phyloP scores from a whole-genome alignment of 306 rosid species.

The Argentina anserina region DNA sequence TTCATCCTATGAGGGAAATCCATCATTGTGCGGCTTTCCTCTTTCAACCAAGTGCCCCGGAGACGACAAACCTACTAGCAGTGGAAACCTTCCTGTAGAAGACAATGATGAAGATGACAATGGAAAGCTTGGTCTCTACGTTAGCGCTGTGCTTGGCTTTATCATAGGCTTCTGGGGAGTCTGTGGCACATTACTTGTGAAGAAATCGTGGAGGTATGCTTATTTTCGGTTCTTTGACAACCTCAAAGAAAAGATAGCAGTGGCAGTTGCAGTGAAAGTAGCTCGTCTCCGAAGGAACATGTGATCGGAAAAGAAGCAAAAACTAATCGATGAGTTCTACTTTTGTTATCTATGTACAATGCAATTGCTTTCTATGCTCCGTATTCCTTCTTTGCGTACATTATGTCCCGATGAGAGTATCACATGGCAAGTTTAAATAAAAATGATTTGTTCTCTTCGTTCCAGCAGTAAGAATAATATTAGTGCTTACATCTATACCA shows the following conservation, averaged over 20 bases:
- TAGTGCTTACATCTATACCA: too few relatives aligned
- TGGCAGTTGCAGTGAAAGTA: not conserved
- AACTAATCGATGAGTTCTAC: not conserved
- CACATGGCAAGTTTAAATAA: not conserved
- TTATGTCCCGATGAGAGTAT: not conserved
- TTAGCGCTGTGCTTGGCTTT: not conserved
- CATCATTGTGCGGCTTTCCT: not conserved
- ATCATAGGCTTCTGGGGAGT: not conserved
- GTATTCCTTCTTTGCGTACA: too few relatives aligned
- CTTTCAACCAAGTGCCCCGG: not conserved
- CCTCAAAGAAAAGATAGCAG: not conserved
- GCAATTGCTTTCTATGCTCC: not conserved
- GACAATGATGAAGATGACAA: not conserved
- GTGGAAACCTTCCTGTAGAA: too few relatives aligned
- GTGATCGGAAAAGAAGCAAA: not conserved
- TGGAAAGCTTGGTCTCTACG: not conserved
- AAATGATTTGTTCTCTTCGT: too few relatives aligned
- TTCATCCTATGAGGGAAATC: not conserved
- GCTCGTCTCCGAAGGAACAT: not conserved
- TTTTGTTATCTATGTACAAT: not conserved
- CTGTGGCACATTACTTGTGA: not conserved
- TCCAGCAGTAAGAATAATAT: too few relatives aligned
- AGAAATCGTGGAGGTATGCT: conserved; percentile 4
- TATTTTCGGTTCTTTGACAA: not conserved
- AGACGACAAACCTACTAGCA: not conserved